A percentile compares a stretch with the other conserved stretches of the same genome.
Evolutionary conservation across 2,329 filamentous ascomycete genomes (phyloP).

Genomic region (Calonectria crousiana): DNA sequence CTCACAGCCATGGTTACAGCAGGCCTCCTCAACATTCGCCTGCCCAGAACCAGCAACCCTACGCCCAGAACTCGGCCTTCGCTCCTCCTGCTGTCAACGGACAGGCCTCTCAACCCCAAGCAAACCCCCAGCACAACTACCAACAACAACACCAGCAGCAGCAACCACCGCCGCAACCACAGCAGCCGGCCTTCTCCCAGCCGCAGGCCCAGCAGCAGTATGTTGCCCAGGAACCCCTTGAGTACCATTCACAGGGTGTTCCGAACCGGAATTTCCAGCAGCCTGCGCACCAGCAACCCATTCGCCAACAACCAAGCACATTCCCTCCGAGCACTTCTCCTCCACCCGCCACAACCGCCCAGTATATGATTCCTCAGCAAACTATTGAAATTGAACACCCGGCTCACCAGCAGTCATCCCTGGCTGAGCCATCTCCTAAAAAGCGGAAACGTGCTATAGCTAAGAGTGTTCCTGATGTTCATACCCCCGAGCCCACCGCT

Average conservation of each 20-base stretch:
- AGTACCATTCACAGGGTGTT: slow-evolving; percentile 32
- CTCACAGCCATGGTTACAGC: slow-evolving; percentile 42
- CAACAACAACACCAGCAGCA: slow-evolving; percentile 35
- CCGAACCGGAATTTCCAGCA: slow-evolving; percentile 38
- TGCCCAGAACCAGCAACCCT: slow-evolving; percentile 45
- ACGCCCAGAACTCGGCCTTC: slow-evolving; percentile 39
- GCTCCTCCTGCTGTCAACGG: slow-evolving; percentile 40
- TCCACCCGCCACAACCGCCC: slow-evolving; percentile 34
- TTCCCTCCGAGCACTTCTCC: slow-evolving; percentile 35
- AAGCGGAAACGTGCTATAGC: slow-evolving; percentile 52
- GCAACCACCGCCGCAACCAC: slow-evolving; percentile 33
- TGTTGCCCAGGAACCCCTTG: slow-evolving; percentile 35
- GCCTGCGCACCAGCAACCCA: slow-evolving; percentile 32
- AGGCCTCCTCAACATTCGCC: slow-evolving; percentile 47
- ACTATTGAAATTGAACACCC: slow-evolving; percentile 37
- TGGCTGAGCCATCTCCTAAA: slow-evolving; percentile 48
- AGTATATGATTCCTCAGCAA: slow-evolving; percentile 41
- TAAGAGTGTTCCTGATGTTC: slow-evolving; percentile 45
- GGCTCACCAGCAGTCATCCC: slow-evolving; percentile 29
- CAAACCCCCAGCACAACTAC: slow-evolving; percentile 38
- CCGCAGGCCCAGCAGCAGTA: slow-evolving; percentile 39
- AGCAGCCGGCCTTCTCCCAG: slow-evolving; percentile 28
- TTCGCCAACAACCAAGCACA: slow-evolving; percentile 36
- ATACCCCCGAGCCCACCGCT: slow-evolving; percentile 43
- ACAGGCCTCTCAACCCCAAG: slow-evolving; percentile 42